Evolutionary conservation across 805 yeast species (phyloP), one percentile per base, ranked within the genome.

Genomic region (Pichia cabralensis): DNA sequence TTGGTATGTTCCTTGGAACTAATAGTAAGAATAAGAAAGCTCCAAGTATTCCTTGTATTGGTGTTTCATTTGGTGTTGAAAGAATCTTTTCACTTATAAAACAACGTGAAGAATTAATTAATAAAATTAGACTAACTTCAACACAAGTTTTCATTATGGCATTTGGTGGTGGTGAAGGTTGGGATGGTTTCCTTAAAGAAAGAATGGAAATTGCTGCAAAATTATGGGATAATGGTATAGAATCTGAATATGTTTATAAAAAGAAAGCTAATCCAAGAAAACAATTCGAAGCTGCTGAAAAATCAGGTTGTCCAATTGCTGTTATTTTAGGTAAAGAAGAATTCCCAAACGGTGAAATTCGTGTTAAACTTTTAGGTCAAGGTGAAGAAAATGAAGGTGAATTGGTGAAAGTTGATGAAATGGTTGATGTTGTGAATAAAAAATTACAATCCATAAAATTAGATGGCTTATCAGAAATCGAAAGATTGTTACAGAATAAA

Each of bases 111-210:
- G 72, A 73, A 21, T 60, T 74, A 34, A 69, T 72, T 46, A 76
- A 76, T 22, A 66, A 69, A 47, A 67, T 88, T 37, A 75, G 92
- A 48, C 76, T 96, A 23, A 71, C 88, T 20, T 76, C 89, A 25
- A 94, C 98, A 14, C 94, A 92, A 58, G 97, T 84, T 11, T 92
- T 68, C 53, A 80, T 92, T 32, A 88, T 92, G 96, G 97, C 98
- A 1, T 88, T 92, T 53, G 98, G 98, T 46, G 97, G 96, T 51
- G 98, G 97, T 50, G 82, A 82, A 49, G 94, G 80, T 42, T 88
- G 96, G 96, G 76, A 69, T 40, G 98, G 97, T 6, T 85, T 83
- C 64, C 64, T 92, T 51, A 73, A 76, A 38, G 96, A 92, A 64
- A 80, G 98, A 65, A 86, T 92, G 95, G 49, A 69, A 21, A 71